Base-by-base conservation (phyloP, 2,329 filamentous ascomycete species). In the Curvularia sp. region DNA sequence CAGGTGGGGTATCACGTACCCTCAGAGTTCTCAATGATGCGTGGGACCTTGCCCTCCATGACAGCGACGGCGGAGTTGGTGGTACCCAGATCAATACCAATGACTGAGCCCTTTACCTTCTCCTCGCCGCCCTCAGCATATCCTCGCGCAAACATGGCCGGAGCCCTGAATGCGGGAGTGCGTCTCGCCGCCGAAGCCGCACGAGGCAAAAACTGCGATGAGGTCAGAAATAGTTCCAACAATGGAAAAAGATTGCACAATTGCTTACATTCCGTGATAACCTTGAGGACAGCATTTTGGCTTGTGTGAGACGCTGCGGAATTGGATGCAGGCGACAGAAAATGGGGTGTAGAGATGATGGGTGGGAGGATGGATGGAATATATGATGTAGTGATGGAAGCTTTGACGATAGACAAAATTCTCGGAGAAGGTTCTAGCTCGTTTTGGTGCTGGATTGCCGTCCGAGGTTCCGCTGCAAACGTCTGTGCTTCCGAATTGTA, bases 1-100 rank as follows among this genome's bases (percentile, higher is more conserved):
- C 56, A 35, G 49, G 46, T 50, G 8, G 22, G 18, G n/a, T 48
- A 43, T 52, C 47, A 62, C 63, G 49, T 83, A 93, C 92, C 93
- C 85, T 98, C 94, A 28, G 93, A 85, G 87, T 98, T 98, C 83
- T 97, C 94, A 79, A 98, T 98, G 79, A 98, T 98, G 82, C 89
- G 92, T 72, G 94, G 92, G 57, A 86, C 82, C 85, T 96, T 96
- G 82, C 94, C 95, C 86, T 98, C 94, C 93, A 98, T 97, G 67
- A 98, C 85, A 75, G 93, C 94, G 62, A 98, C 94, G 57, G 94
- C 94, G 61, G 94, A 97, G 88, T 98, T 98, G 74, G 94, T 98
- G 77, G 94, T 98, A 77, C 94, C 94, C 76, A 98, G 83, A 86
- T 98, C 94, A 79, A 98, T 97, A 89, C 95, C 95, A 76, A 98